phyloP scores from a whole-genome alignment of 2,329 filamentous ascomycete genomes.

The Elsinoe necatrix region DNA sequence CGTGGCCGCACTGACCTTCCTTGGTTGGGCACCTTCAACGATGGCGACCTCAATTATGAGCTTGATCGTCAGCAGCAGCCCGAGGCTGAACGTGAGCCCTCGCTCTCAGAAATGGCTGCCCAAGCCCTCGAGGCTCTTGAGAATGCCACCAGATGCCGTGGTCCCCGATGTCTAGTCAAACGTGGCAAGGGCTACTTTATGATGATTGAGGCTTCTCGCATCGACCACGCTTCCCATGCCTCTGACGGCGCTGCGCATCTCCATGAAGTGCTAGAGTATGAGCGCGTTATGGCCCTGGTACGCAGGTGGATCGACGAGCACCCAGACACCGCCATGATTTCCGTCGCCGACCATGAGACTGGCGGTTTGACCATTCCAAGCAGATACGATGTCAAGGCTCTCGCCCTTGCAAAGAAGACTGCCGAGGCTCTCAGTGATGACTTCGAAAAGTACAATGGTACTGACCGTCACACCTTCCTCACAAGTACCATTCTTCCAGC shows the following conservation, averaged over 20 bases:
- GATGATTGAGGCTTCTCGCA: constrained; percentile 34
- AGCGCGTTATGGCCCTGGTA: constrained; percentile 32
- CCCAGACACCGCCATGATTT: constrained; percentile 33
- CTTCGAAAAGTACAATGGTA: constrained; percentile 24
- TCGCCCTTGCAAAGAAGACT: constrained; percentile 27
- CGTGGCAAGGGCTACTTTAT: constrained; percentile 34
- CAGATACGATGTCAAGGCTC: constrained; percentile 28
- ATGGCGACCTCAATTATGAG: constrained; percentile 33
- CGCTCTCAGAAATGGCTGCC: constrained; percentile 34
- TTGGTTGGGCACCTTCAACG: constrained; percentile 35
- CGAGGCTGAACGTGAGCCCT: constrained; percentile 30
- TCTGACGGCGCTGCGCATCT: constrained; percentile 26
- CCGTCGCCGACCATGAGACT: constrained; percentile 36
- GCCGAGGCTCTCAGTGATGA: constrained; percentile 28
- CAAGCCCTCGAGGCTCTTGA: constrained; percentile 33
- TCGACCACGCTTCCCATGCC: constrained; percentile 30
- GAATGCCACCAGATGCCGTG: constrained; percentile 25
- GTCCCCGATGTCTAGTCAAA: constrained; percentile 16
- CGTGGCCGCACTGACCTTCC: constrained; percentile 23
- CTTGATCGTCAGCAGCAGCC: constrained; percentile 29
- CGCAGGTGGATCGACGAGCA: constrained; percentile 35
- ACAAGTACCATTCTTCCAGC: constrained; percentile 26
- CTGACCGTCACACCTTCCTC: constrained; percentile 27
- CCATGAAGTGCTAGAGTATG: constrained; percentile 36
- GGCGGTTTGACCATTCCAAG: constrained; percentile 35